Percentiles rank a stretch among this genome's conserved stretches.
Conservation (phyloP, 2,329 filamentous ascomycete species). For the Piedraia hortae region DNA sequence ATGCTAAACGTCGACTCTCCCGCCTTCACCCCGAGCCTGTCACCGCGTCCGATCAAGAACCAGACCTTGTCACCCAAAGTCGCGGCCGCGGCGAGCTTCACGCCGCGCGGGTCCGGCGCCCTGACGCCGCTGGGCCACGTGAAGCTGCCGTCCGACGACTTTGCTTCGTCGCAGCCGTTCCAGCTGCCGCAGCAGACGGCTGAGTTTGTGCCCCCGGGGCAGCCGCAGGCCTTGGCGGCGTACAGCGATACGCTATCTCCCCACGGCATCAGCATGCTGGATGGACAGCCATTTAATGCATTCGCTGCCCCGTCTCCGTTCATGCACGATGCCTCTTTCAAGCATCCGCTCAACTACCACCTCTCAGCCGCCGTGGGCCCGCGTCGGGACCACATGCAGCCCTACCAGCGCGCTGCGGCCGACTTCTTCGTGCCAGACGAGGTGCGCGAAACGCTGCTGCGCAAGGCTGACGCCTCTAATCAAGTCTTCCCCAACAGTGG, state of each 20-base stretch:
- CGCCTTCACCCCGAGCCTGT: conserved; percentile 43
- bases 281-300: conserved; percentile 11
- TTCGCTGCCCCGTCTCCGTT: conserved; percentile 27
- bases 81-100: conserved; percentile 69
- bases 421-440: conserved; percentile 83
- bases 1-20: conserved; percentile 83
- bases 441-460: conserved; percentile 64
- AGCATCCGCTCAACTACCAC: conserved; percentile 53
- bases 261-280: too few species aligned
- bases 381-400: conserved; percentile 51
- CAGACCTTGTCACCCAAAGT: conserved; percentile 66
- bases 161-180: conserved; percentile 8
- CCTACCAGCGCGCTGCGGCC: conserved; percentile 64
- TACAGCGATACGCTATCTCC: too few species aligned
- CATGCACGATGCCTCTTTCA: conserved; percentile 32
- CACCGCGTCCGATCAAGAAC: conserved; percentile 30
- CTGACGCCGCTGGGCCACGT: conserved; percentile 16
- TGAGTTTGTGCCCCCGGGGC: conserved; percentile 29
- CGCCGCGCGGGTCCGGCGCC: conserved; percentile 27
- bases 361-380: conserved; percentile 70
- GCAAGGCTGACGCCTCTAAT: conserved; percentile 58
- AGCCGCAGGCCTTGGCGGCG: too few species aligned
- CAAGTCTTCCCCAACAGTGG: conserved; percentile 53
- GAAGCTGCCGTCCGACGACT: conserved; percentile 21
- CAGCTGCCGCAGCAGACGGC: conserved; percentile 21